These are phyloP conservation scores for Clathrus columnatus DNA, from an alignment of 768 basidiomycete species.

Conservation along the genomic window DNA sequence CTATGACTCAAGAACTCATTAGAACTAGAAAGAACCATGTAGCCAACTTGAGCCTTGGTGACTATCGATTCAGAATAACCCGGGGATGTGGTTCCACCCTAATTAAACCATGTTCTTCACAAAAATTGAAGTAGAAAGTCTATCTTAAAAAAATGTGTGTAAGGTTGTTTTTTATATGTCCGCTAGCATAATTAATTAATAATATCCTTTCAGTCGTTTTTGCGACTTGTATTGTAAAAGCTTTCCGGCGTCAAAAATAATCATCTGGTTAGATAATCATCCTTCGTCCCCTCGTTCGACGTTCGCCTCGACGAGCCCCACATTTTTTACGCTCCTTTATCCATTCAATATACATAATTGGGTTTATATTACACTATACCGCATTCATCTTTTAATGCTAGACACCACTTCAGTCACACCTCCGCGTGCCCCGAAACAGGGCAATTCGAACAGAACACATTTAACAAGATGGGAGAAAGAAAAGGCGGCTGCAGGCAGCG, in stretches of 20 bases:
- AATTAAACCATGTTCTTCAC: too few relatives aligned
- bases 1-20: too few relatives aligned
- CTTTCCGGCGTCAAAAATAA: background rate
- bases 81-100: too few relatives aligned
- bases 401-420: background rate
- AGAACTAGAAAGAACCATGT: too few relatives aligned
- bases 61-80: too few relatives aligned
- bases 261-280: background rate
- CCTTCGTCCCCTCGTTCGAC: background rate
- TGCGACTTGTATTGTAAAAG: too few relatives aligned
- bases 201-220: too few relatives aligned
- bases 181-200: too few relatives aligned
- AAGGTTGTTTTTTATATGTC: too few relatives aligned
- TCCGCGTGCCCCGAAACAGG: background rate
- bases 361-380: background rate
- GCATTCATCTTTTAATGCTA: background rate
- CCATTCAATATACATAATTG: background rate
- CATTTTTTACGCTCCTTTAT: background rate
- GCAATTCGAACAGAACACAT: conserved; percentile 6
- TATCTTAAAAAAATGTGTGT: too few relatives aligned
- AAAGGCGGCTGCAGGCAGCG: conserved; percentile 69
- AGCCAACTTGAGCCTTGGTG: too few relatives aligned
- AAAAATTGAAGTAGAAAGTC: too few relatives aligned
- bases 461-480: conserved; percentile 79
- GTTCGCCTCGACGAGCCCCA: background rate